Base-by-base conservation (phyloP, 2,329 filamentous ascomycete species). In the Apiospora koreana region DNA sequence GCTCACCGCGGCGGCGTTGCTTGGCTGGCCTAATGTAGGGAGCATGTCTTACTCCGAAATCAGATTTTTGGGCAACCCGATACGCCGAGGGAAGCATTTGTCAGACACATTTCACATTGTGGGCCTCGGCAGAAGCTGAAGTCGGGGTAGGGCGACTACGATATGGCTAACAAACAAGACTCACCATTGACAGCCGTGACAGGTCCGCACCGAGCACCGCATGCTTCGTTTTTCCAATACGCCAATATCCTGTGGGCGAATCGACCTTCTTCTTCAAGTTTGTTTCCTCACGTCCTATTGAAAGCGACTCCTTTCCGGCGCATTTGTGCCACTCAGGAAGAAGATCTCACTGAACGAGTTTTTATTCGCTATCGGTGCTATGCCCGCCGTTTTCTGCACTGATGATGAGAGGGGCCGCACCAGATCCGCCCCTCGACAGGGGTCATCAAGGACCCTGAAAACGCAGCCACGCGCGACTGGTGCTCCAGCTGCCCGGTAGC, bases 361-460 rank as follows among this genome's bases (percentile, higher is more conserved):
- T n/a, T 38, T 31, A 62, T 62, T 62, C 54, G 54, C 54, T 38
- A 38, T 38, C 54, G 54, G 54, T 62, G 54, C 31, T 38, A 62
- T 38, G 54, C 54, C 54, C 28, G 54, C 54, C 54, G 18, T 62
- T 62, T 62, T 38, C 28, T 62, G 31, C 54, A 38, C 54, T 62
- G 54, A n/a, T 35, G 18, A 38, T 18, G 50, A 28, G 28, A 31
- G 54, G 54, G 54, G 28, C 54, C 31, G 28, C 54, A 62, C 54
- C 31, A 58, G 54, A 38, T 62, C 54, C 54, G 54, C 54, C 31
- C 31, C 18, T 18, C 18, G 21, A 62, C 54, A 62, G 54, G 54
- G 54, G n/a, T 62, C 54, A 38, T 31, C 54, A 62, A 62, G 54
- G 54, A 62, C 54, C 54, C 31, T 62, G 54, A 62, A 62, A n/a